Evolutionary conservation across 345 rosid genomes (phyloP), one percentile per base, ranked within the genome.

Genomic region (Aegle marmelos): DNA sequence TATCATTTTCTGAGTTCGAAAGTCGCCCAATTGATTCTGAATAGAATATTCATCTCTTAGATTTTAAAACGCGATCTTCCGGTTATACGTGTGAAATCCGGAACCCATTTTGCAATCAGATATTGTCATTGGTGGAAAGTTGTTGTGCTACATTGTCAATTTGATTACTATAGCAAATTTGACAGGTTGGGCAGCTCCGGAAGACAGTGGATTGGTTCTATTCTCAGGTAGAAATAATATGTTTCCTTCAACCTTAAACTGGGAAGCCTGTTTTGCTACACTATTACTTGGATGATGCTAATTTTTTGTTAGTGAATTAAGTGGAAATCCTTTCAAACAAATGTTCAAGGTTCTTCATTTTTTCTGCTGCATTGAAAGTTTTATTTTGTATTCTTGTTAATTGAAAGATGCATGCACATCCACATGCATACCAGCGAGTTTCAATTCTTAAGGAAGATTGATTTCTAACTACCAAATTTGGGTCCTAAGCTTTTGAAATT

Each of bases 151-250:
- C 59, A 22, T 28, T 68, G 27, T 63, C 39, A 73, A 36, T 81
- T 75, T 86, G 82, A 83, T 77, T 71, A 27, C 79, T 68, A 57
- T 85, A 75, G 71, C 83, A 82, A 81, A 81, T 88, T 62, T 83
- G 86, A 71, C 96, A 92, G 98, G 94, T 88, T 79, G 82, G 86
- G 74, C 94, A 86, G 89, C 90, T 95, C 81, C 94, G 94, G 76
- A 86, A 91, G 83, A 87, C 94, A 70, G 89, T 89, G 76, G 91
- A 89, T 87, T 93, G 91, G 97, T 81, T 92, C 75, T 91, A 83
- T 83, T 36, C 84, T 50, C 97, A 90, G 97, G 98, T 93, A 84
- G 77, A 80, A 60, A 74, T 63, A 50, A 39, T 53, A n/a, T 70
- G 48, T 33, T 67, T 70, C 19, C 60, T n/a, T 14, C 6, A 19